These are phyloP conservation scores for Trichoderma aggressivum DNA, from an alignment of 2,329 filamentous ascomycete species.

Conservation along the genomic window DNA sequence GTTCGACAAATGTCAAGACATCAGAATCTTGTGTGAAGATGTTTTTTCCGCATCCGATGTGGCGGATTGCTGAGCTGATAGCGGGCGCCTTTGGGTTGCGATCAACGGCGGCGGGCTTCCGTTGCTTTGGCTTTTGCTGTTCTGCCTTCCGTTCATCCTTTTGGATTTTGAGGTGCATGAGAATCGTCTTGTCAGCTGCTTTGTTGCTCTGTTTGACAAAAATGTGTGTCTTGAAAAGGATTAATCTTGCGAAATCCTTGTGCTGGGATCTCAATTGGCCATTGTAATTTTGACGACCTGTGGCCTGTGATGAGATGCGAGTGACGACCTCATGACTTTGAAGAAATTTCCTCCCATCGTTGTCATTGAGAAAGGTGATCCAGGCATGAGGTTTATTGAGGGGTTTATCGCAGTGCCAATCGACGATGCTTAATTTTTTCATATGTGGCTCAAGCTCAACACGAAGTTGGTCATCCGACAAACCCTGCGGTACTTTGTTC, in stretches of 20 bases:
- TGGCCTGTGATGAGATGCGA: neutral
- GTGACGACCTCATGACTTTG: constrained; percentile 30
- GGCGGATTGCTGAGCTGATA: constrained; percentile 13
- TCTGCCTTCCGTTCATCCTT: constrained; percentile 25
- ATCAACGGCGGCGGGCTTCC: constrained; percentile 8
- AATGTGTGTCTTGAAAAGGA: constrained; percentile 30
- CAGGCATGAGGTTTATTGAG: constrained; percentile 34
- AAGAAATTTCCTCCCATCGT: constrained; percentile 45
- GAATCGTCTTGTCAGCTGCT: constrained; percentile 23
- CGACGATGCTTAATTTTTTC: constrained; percentile 37
- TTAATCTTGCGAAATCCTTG: constrained; percentile 26
- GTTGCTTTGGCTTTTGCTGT: neutral
- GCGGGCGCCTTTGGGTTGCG: constrained; percentile 22
- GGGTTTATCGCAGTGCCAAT: constrained; percentile 45
- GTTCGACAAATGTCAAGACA: constrained; percentile 44
- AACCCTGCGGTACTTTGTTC: constrained; percentile 39
- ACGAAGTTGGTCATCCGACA: constrained; percentile 38
- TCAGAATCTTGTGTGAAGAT: constrained; percentile 33
- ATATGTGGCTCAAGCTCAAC: constrained; percentile 41
- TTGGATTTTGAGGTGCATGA: constrained; percentile 30
- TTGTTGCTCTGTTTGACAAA: constrained; percentile 36
- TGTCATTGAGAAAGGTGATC: constrained; percentile 41
- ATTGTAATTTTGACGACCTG: neutral
- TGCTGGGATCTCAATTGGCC: neutral
- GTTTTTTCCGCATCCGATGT: constrained; percentile 48